Evolutionary conservation across 2,329 filamentous ascomycete species (phyloP), one percentile per base, ranked within the genome.

Genomic region (Diaporthe capsici): DNA sequence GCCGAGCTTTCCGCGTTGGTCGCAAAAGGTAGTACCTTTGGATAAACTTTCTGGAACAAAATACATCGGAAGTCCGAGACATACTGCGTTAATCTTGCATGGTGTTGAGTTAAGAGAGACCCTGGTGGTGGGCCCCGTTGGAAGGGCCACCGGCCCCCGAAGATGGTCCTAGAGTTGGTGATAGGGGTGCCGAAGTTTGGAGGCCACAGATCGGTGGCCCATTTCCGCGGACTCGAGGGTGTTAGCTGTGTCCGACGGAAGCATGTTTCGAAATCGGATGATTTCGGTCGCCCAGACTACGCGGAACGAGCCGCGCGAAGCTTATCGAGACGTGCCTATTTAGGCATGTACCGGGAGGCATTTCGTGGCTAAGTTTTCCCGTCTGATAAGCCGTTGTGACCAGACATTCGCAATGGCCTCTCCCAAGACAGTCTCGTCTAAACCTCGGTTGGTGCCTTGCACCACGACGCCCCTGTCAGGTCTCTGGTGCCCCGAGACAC

Each of bases 181-280:
- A 65, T 65, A 47, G n/a, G 25, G n/a, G 15, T 22, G 42, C 61
- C 42, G 42, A 34, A 31, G 8, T 28, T 12, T 28, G 25, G 25
- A 34, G 15, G 61, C 20, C 25, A 60, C 39, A 65, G 61, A 65
- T 65, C 61, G 61, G 61, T 47, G 39, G 42, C 61, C 61, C 61
- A 65, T 65, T 49, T 65, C 61, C 61, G 61, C 61, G 61, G 61
- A 22, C 25, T 49, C 25, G 7, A 2, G 42, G 25, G 15, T 13
- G 2, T 22, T 31, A 28, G n/a, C n/a, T n/a, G 13, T 49, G 13
- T 65, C 42, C 22, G 42, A 6, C 15, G 17, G 22, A 22, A 13
- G 22, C 17, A 12, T 6, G 42, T 65, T 65, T 47, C 61, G 47
- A 65, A 39, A 44, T 65, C 25, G 28, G 61, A 65, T 25, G 17